Evolutionary conservation across 495 filamentous ascomycete genomes (phyloP).

Genomic region (Oleoguttula mirabilis): DNA sequence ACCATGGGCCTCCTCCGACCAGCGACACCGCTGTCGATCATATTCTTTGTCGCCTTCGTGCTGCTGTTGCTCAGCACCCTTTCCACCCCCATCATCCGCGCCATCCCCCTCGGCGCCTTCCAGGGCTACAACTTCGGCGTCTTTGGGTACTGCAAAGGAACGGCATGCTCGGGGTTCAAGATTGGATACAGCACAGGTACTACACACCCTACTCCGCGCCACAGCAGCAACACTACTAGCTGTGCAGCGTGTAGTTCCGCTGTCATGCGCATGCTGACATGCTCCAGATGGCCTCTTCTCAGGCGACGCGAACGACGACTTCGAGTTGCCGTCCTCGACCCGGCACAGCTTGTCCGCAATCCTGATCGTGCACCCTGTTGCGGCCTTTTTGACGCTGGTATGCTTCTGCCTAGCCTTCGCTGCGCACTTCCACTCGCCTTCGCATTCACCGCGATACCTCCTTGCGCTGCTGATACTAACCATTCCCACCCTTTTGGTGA

Average conservation of each 20-base stretch:
- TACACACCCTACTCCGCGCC: slow-evolving; percentile 26
- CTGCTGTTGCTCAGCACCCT: slow-evolving; percentile 77
- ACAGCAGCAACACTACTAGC: too few relatives aligned
- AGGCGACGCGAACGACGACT: slow-evolving; percentile 39
- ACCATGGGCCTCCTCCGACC: slow-evolving; percentile 60
- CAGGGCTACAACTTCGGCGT: slow-evolving; percentile 75
- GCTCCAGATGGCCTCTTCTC: slow-evolving; percentile 33
- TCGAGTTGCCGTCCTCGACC: slow-evolving; percentile 60
- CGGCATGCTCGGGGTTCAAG: slow-evolving; percentile 53
- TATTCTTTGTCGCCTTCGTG: slow-evolving; percentile 76
- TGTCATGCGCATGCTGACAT: too few relatives aligned
- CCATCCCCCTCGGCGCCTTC: slow-evolving; percentile 69
- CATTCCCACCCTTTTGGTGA: slow-evolving; percentile 71
- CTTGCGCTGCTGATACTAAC: slow-evolving; percentile 73
- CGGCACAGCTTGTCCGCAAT: slow-evolving; percentile 82
- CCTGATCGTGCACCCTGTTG: slow-evolving; percentile 84
- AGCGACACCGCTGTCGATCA: slow-evolving; percentile 77
- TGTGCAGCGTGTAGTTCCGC: too few relatives aligned
- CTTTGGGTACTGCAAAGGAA: slow-evolving; percentile 69
- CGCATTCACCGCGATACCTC: slow-evolving; percentile 86
- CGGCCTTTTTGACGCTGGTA: slow-evolving; percentile 71
- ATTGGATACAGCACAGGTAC: slow-evolving; percentile 80
- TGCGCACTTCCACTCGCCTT: slow-evolving; percentile 78
- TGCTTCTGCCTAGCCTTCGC: slow-evolving; percentile 67
- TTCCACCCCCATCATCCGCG: slow-evolving; percentile 82